phyloP scores from a whole-genome alignment of 1,284 basidiomycete genomes.

The Melampsora americana region DNA sequence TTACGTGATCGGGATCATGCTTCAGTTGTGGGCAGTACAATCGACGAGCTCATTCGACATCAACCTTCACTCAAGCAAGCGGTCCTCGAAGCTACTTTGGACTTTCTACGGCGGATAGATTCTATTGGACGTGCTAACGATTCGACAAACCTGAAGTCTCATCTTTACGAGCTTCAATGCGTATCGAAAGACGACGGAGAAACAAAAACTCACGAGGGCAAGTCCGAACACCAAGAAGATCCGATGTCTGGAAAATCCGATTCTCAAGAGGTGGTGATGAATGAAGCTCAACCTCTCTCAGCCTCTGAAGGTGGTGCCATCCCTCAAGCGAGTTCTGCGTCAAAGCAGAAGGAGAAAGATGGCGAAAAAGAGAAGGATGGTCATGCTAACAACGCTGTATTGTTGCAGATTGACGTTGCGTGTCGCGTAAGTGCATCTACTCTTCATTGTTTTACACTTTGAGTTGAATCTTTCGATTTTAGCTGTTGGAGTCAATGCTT shows the following conservation, averaged over 20 bases:
- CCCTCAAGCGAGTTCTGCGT: neutral
- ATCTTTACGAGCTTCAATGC: conserved; percentile 14
- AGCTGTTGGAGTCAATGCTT: conserved; percentile 92
- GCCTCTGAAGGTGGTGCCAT: neutral
- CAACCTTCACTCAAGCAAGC: conserved; percentile 80
- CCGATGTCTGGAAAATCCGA: conserved; percentile 54
- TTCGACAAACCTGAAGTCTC: conserved; percentile 56
- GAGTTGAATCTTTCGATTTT: conserved; percentile 12
- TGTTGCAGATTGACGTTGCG: conserved; percentile 58
- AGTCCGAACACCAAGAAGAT: conserved; percentile 33
- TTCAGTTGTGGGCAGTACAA: conserved; percentile 75
- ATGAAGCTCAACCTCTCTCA: conserved; percentile 4
- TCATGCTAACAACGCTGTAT: conserved; percentile 64
- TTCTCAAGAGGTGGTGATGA: conserved; percentile 19
- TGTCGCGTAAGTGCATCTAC: conserved; percentile 35
- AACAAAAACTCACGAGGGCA: neutral
- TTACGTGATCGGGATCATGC: conserved; percentile 90
- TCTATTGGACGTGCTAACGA: conserved; percentile 65
- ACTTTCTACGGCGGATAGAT: conserved; percentile 69
- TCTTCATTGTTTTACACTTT: conserved; percentile 16
- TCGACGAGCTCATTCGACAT: conserved; percentile 94
- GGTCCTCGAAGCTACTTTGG: conserved; percentile 72
- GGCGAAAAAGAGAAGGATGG: conserved; percentile 46
- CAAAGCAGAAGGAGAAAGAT: conserved; percentile 19
- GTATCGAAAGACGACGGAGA: too few relatives aligned